These are phyloP conservation scores for Candida wancherniae DNA, from an alignment of 805 yeast species.

Conservation along the genomic window DNA sequence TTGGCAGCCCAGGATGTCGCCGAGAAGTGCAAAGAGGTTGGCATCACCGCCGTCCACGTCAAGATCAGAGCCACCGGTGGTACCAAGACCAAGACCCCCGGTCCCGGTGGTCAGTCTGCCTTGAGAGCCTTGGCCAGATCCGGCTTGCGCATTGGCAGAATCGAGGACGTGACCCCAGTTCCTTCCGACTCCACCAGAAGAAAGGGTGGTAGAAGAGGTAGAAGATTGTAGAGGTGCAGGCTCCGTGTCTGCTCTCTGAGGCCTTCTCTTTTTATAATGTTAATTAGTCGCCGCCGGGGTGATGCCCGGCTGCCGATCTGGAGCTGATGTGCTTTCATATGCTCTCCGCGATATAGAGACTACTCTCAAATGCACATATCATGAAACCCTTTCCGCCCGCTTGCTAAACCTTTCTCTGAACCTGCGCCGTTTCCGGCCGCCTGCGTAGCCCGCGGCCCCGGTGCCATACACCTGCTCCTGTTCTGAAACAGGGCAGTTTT, in stretches of 20 bases:
- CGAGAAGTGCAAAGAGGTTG: slow-evolving; percentile 98
- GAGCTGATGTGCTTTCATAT: slow-evolving; percentile 13
- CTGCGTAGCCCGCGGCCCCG: too few species aligned
- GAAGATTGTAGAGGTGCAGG: slow-evolving; percentile 68
- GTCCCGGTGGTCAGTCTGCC: slow-evolving; percentile 99
- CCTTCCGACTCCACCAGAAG: slow-evolving; percentile 99
- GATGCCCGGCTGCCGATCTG: slow-evolving; percentile 3
- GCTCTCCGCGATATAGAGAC: too few species aligned
- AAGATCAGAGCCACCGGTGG: slow-evolving; percentile 99
- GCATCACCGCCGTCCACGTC: slow-evolving; percentile 98
- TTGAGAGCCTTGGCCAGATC: slow-evolving; percentile 99
- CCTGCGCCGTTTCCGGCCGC: too few species aligned
- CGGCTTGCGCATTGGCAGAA: slow-evolving; percentile 99
- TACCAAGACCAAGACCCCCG: slow-evolving; percentile 99
- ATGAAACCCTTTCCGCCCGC: background rate
- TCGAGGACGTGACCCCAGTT: slow-evolving; percentile 99
- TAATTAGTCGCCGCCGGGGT: slow-evolving; percentile 8
- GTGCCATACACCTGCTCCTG: too few species aligned
- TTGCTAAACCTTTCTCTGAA: too few species aligned
- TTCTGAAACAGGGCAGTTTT: too few species aligned
- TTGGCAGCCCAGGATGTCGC: slow-evolving; percentile 99
- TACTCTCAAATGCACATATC: too few species aligned
- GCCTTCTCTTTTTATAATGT: slow-evolving; percentile 8
- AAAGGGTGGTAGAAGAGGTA: slow-evolving; percentile 99
- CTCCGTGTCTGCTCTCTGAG: slow-evolving; percentile 4